Base-by-base conservation (phyloP, 2,329 filamentous ascomycete genomes). In the Claviceps sp. region DNA sequence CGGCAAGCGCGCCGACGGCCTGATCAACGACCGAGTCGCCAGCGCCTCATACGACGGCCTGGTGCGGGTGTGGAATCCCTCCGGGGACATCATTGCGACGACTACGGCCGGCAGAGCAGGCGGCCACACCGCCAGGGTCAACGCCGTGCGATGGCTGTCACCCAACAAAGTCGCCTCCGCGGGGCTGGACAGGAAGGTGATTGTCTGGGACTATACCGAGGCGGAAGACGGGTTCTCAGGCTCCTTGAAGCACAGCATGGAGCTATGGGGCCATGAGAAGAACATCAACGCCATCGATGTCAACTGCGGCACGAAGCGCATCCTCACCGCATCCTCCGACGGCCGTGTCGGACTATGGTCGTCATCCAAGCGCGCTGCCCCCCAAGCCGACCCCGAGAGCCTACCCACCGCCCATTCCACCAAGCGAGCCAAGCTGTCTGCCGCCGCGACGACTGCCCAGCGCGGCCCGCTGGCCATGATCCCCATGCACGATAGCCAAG, bases 1-100 rank as follows among this genome's bases (percentile, higher is more conserved):
- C 2, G 81, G 76, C 20, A 72, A 71, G 48, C 65, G 66, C 47
- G 70, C 76, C 60, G 60, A 59, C 6, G 60, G 59, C 49, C 57
- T 44, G 37, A 55, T 66, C n/a, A 58, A 56, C 18, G 65, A 71
- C 48, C 75, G 86, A 56, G 84, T 97, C 55, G 72, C 95, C n/a
- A 94, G 88, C n/a, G 88, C 83, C 34, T 91, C 88, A 47, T 97
- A 95, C 64, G 93, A 98, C 66, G 91, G 91, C 8, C 71, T 95
- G 16, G 71, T 97, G 52, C 78, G 90, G 58, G 77, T 97, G 57
- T 98, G 93, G 91, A 86, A 93, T 61, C 83, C 84, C 57, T 90
- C 88, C 0, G 88, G 88, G n/a, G 78, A 93, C 55, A 74, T 85
- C n/a, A 74, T 95, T 52, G 86, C 88, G 3, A 87, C 85, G 0